Base-by-base conservation (phyloP, 176 grass and related monocot genomes). In the Pharus latifolius region DNA sequence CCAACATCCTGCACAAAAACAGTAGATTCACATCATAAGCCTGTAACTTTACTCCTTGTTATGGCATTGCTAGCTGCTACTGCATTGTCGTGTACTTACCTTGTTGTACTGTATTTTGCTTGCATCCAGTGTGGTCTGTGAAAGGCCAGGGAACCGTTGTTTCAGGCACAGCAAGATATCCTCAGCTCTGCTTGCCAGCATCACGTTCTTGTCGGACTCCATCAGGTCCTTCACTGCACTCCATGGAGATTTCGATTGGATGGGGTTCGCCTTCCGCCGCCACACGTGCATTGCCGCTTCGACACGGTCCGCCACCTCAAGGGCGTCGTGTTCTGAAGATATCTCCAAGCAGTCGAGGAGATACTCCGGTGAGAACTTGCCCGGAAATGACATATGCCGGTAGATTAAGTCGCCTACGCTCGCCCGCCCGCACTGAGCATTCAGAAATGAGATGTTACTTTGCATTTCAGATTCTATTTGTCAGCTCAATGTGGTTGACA, bases 71-170 rank as follows among this genome's bases (percentile, higher is more conserved):
- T 45, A n/a, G 43, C 29, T 2, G 56, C 49, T 15, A 35, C 68
- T 6, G 25, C 14, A 11, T 37, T 55, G 61, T 18, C 20, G 20
- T 25, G 30, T 12, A 24, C 10, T 47, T 73, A 96, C 91, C 87
- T 88, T 91, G 69, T 91, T 91, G 67, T 96, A 62, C 63, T 91
- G 87, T 28, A 91, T 96, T 85, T 96, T 96, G 87, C 74, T 91
- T 4, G 87, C 77, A 69, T 96, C 91, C 0, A 91, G 74, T 33
- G 81, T 87, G 55, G 91, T 87, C 81, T 96, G 91, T 14, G 87
- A 80, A 37, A 96, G 80, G 58, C 74, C 60, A 25, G 84, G 91
- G 82, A 91, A 88, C 1, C 78, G 77, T 40, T 85, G 78, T 51
- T 90, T 96, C 73, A 96, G 75, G 77, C 61, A 80, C 42, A 91